Evolutionary conservation across 345 rosid genomes (phyloP).

Genomic region (Syzygium aqueum): DNA sequence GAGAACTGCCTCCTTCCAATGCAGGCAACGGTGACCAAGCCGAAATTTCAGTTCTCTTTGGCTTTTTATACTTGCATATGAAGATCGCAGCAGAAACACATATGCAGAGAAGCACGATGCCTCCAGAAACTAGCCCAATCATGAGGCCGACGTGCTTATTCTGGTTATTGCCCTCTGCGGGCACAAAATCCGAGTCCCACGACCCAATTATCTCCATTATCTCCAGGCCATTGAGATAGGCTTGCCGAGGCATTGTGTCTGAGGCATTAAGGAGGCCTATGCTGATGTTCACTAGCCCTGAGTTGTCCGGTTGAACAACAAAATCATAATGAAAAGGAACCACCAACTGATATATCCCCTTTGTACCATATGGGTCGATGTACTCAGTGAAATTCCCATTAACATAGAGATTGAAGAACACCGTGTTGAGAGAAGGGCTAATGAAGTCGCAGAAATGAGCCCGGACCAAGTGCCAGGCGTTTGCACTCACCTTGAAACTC

Average conservation of each 20-base stretch:
- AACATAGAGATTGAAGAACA: slow-evolving; percentile 31
- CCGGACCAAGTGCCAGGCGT: slow-evolving; percentile 33
- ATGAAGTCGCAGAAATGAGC: slow-evolving; percentile 47
- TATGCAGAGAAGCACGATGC: neutral
- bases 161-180: neutral
- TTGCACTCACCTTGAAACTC: slow-evolving; percentile 26
- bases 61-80: neutral
- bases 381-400: neutral
- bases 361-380: slow-evolving; percentile 7
- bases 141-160: neutral
- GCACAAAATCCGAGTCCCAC: neutral
- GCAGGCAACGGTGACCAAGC: slow-evolving; percentile 14
- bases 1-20: slow-evolving; percentile 11
- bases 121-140: slow-evolving; percentile 24
- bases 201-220: slow-evolving; percentile 29
- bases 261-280: slow-evolving; percentile 5
- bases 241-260: fast-evolving
- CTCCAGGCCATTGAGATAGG: slow-evolving; percentile 52
- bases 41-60: slow-evolving; percentile 6
- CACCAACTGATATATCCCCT: fast-evolving
- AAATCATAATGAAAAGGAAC: slow-evolving; percentile 35
- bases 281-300: slow-evolving; percentile 22
- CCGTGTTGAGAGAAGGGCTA: neutral
- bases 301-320: slow-evolving; percentile 32
- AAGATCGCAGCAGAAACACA: neutral